phyloP scores from a whole-genome alignment of 179 eudicot species.

The Actinidia arguta region DNA sequence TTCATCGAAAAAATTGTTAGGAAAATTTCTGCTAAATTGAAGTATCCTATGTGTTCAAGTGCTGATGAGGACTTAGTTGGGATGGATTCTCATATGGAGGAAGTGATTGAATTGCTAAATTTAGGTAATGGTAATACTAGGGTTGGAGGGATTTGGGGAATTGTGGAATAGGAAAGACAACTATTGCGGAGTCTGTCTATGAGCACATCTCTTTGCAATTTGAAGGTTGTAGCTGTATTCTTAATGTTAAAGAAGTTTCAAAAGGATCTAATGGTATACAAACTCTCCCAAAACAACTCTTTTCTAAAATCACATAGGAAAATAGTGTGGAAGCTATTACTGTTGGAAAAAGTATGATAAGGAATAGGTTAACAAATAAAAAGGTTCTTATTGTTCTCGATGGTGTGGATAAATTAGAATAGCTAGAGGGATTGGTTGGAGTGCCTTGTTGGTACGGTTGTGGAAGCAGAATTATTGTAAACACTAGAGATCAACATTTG shows the following conservation, averaged over 20 bases:
- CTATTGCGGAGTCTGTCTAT: background rate
- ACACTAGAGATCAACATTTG: background rate
- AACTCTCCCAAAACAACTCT: conserved; percentile 3
- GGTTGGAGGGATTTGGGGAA: background rate
- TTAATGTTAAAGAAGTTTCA: background rate
- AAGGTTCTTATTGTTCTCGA: conserved; percentile 11
- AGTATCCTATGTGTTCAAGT: background rate
- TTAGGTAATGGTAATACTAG: background rate
- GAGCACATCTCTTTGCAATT: background rate
- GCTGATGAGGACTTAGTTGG: background rate
- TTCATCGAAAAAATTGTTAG: conserved; percentile 1
- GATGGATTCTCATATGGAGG: background rate
- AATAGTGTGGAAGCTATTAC: background rate
- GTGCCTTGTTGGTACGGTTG: background rate
- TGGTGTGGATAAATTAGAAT: background rate
- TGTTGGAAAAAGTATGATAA: background rate
- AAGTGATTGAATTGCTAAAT: background rate
- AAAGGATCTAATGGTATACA: background rate
- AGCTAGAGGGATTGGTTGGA: background rate
- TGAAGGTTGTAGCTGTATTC: background rate
- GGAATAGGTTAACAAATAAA: background rate
- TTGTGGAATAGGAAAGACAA: conserved; percentile 10
- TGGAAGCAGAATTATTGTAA: conserved; percentile 7
- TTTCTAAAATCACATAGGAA: background rate
- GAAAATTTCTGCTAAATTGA: conserved; percentile 6